Evolutionary conservation across 2,329 filamentous ascomycete genomes (phyloP).

Genomic region (Neurospora crassa): DNA sequence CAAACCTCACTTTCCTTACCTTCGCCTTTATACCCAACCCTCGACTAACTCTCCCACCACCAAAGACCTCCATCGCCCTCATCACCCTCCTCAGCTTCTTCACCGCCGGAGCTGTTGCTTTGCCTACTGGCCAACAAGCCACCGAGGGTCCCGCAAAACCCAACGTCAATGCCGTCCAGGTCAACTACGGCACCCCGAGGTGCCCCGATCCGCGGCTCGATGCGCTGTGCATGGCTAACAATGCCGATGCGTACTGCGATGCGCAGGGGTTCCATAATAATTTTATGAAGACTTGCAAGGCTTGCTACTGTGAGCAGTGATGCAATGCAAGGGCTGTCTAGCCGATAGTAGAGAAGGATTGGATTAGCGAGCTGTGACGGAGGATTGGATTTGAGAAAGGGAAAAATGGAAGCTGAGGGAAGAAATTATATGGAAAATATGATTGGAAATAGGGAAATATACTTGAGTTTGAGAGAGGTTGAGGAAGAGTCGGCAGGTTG

Average conservation of each 20-base stretch:
- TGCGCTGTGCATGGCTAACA: slow-evolving; percentile 11
- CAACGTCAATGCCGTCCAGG: background rate
- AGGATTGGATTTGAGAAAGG: too few relatives aligned
- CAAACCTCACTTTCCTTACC: background rate
- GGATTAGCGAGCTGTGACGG: too few relatives aligned
- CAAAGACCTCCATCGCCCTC: background rate
- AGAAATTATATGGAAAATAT: too few relatives aligned
- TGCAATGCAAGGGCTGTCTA: background rate
- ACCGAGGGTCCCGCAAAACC: background rate
- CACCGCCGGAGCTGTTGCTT: slow-evolving; percentile 1
- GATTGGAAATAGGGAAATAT: too few relatives aligned
- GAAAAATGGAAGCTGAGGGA: too few relatives aligned
- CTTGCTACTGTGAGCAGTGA: slow-evolving; percentile 4
- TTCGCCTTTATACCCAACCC: background rate
- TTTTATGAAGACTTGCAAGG: slow-evolving; percentile 11
- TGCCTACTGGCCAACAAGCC: background rate
- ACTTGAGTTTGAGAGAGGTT: too few relatives aligned
- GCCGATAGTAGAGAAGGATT: too few relatives aligned
- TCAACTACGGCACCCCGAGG: slow-evolving; percentile 6
- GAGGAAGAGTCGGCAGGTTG: too few relatives aligned
- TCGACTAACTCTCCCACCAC: background rate
- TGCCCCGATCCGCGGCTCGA: slow-evolving; percentile 9
- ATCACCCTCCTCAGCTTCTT: slow-evolving; percentile 6
- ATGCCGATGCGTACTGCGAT: slow-evolving; percentile 11
- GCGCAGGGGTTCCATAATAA: slow-evolving; percentile 11